phyloP scores from a whole-genome alignment of 2,329 filamentous ascomycete species.

The Xylaria sp. region DNA sequence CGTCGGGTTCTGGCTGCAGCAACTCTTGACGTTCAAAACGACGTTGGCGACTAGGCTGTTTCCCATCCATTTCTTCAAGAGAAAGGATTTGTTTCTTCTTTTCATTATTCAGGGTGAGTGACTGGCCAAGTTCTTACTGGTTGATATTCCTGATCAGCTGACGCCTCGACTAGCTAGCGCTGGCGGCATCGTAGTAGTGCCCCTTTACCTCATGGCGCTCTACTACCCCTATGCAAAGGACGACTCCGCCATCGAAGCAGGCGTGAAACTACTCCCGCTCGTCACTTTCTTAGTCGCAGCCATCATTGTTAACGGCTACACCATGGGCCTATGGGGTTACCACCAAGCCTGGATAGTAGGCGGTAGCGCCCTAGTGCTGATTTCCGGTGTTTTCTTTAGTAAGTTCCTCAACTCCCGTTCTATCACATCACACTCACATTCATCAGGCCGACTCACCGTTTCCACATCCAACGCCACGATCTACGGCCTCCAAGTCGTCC shows the following conservation, averaged over 20 bases:
- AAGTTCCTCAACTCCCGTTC: neutral
- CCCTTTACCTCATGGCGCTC: neutral
- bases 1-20: neutral
- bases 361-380: neutral
- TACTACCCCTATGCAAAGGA: neutral
- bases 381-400: neutral
- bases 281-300: neutral
- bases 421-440: neutral
- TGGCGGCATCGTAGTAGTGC: neutral
- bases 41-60: neutral
- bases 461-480: neutral
- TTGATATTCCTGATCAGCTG: neutral
- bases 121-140: neutral
- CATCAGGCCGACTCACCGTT: neutral
- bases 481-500: neutral
- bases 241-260: neutral
- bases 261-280: neutral
- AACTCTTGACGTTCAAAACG: neutral
- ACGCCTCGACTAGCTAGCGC: neutral
- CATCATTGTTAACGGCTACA: neutral
- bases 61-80: neutral
- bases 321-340: constrained; percentile 1
- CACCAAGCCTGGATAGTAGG: neutral
- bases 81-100: neutral
- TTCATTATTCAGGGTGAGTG: neutral